phyloP scores from a whole-genome alignment of 1,284 basidiomycete genomes.

The Ganoderma resinaceum region DNA sequence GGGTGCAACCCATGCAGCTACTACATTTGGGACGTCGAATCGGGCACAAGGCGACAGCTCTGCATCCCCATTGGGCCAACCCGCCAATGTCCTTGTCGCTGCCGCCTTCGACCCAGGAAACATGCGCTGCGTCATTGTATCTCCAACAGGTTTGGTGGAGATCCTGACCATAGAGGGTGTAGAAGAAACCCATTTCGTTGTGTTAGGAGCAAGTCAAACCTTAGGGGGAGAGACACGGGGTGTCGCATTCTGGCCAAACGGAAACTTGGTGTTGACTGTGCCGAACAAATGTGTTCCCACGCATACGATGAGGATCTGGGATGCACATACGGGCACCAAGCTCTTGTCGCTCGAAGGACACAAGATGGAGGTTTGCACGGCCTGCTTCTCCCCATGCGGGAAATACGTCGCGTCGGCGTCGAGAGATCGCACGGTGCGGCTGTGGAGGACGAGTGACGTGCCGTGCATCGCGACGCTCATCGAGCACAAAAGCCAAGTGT shows the following conservation, averaged over 20 bases:
- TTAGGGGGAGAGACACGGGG: conserved; percentile 22
- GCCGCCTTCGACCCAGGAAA: conserved; percentile 36
- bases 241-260: conserved; percentile 28
- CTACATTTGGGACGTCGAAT: neutral
- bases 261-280: conserved; percentile 25
- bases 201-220: conserved; percentile 20
- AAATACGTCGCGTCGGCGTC: conserved; percentile 31
- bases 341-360: conserved; percentile 27
- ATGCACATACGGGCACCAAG: conserved; percentile 26
- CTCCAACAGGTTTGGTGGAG: conserved; percentile 26
- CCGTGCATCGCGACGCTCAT: conserved; percentile 10
- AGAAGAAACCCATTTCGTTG: too few relatives aligned
- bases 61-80: neutral
- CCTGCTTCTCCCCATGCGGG: conserved; percentile 35
- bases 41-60: neutral
- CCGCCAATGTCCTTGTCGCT: neutral
- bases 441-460: conserved; percentile 32
- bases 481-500: conserved; percentile 27
- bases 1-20: neutral
- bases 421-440: conserved; percentile 31
- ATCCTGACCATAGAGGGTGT: conserved; percentile 28
- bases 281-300: conserved; percentile 18
- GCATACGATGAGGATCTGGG: conserved; percentile 14
- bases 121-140: conserved; percentile 33
- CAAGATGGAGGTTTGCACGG: conserved; percentile 23